Base-by-base conservation (phyloP, 2,329 filamentous ascomycete genomes). In the Zalaria obscura region DNA sequence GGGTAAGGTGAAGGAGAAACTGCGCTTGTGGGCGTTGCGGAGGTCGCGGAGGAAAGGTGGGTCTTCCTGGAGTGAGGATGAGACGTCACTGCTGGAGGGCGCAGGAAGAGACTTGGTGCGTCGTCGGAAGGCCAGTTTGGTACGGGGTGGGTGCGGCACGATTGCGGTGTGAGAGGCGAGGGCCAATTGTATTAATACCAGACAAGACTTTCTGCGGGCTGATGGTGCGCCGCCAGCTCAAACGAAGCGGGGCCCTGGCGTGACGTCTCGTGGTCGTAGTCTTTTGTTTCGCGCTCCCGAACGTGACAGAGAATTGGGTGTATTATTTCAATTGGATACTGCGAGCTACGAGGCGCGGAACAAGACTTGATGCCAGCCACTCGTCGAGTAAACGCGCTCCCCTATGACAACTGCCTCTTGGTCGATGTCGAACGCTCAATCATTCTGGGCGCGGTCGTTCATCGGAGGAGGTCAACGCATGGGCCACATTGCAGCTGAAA, bases 1-100 rank as follows among this genome's bases (percentile, higher is more conserved):
- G 26, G 48, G 43, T 18, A 5, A 36, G 11, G 5, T 31, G 35
- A 39, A 11, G 36, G 25, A 33, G 11, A 29, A 32, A 36, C 7
- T 18, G 38, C 27, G 37, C 9, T 39, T 46, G 35, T 44, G 47
- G 28, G 44, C 41, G 35, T 35, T 31, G 40, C 47, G 50, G 29
- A 57, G 50, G 33, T 57, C 52, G 36, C 45, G 49, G 25, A 57
- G 47, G 42, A 57, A 57, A 25, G 52, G 51, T 29, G 40, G 48
- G 31, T 48, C 42, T 27, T 36, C 31, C 29, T 32, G 34, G 27
- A 33, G 37, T 11, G 38, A 35, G 29, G 18, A 29, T n/a, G 29
- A 7, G 31, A 28, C 36, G 27, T 39, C 33, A 40, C 45, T 41
- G 44, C 43, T 40, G 40, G 40, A 33, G 36, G 40, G 42, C 47